These are phyloP conservation scores for Pyrrhoderma lamaoense DNA, from an alignment of 1,284 basidiomycete species.

Conservation along the genomic window DNA sequence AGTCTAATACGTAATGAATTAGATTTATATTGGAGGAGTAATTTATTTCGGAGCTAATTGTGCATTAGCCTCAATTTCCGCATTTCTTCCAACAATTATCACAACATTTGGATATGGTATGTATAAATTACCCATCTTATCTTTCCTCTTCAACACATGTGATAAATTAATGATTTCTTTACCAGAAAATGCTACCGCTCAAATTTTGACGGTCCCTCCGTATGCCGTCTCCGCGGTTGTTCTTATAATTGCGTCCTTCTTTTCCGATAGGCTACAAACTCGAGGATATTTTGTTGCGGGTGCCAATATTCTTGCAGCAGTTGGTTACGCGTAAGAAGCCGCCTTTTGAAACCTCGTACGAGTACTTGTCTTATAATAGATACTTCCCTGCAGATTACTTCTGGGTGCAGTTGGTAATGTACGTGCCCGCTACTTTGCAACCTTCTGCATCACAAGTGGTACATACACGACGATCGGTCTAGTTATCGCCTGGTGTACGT, in stretches of 20 bases:
- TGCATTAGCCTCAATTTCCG: conserved; percentile 70
- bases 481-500: conserved; percentile 67
- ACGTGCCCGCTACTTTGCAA: conserved; percentile 57
- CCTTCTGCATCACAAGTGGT: conserved; percentile 62
- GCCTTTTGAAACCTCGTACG: conserved; percentile 41
- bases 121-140: conserved; percentile 15
- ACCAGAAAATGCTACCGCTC: conserved; percentile 46
- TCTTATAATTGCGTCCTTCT: conserved; percentile 52
- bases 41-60: conserved; percentile 77
- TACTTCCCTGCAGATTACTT: conserved; percentile 40
- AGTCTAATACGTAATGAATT: not conserved
- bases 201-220: conserved; percentile 74
- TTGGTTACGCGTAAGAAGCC: conserved; percentile 56
- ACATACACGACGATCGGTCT: conserved; percentile 64
- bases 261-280: conserved; percentile 66
- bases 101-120: conserved; percentile 57
- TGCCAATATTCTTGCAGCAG: conserved; percentile 43
- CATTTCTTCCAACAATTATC: conserved; percentile 82
- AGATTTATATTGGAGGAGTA: conserved; percentile 56
- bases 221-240: conserved; percentile 68
- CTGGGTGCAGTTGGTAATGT: conserved; percentile 35
- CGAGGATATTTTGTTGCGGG: conserved; percentile 56
- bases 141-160: not conserved
- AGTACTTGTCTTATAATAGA: conserved; percentile 28
- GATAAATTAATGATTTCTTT: not conserved